Conservation (phyloP, 2,329 filamentous ascomycete species). For the Aspergillus sp. region DNA sequence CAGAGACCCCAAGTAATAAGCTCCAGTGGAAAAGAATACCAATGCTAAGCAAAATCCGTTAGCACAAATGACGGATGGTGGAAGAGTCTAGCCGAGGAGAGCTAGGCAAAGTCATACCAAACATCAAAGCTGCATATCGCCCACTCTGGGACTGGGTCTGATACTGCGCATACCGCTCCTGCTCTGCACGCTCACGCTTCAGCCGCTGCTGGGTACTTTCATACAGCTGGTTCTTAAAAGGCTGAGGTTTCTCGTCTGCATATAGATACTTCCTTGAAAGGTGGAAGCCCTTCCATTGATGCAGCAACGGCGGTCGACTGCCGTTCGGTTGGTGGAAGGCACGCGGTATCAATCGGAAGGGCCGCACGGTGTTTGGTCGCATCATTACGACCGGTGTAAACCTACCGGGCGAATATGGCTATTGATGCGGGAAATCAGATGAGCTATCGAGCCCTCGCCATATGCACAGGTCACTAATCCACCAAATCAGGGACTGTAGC, state of each 20-base stretch:
- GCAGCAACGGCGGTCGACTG: not conserved
- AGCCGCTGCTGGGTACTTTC: constrained; percentile 61
- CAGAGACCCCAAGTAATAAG: constrained; percentile 57
- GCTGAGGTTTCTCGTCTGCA: constrained; percentile 36
- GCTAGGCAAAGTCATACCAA: constrained; percentile 28
- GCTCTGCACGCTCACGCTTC: constrained; percentile 58
- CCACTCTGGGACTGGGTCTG: constrained; percentile 42
- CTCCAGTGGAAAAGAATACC: constrained; percentile 50
- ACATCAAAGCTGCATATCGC: constrained; percentile 39
- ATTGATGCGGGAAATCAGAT: not conserved
- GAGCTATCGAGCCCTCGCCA: not conserved
- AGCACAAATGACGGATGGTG: not conserved
- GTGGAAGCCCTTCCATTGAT: constrained; percentile 24
- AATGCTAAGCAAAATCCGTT: constrained; percentile 44
- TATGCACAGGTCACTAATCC: not conserved
- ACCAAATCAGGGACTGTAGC: not conserved
- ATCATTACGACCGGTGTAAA: not conserved
- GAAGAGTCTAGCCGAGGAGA: not conserved
- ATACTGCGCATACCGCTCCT: constrained; percentile 50
- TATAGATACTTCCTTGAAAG: constrained; percentile 16
- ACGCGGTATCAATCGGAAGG: constrained; percentile 2
- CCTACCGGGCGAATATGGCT: constrained; percentile 1
- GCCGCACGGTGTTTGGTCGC: not conserved
- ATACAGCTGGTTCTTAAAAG: constrained; percentile 63
- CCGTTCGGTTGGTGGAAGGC: not conserved